Evolutionary conservation across 352 stramenopile genomes (phyloP).

Genomic region (Phytopythium montanum): DNA sequence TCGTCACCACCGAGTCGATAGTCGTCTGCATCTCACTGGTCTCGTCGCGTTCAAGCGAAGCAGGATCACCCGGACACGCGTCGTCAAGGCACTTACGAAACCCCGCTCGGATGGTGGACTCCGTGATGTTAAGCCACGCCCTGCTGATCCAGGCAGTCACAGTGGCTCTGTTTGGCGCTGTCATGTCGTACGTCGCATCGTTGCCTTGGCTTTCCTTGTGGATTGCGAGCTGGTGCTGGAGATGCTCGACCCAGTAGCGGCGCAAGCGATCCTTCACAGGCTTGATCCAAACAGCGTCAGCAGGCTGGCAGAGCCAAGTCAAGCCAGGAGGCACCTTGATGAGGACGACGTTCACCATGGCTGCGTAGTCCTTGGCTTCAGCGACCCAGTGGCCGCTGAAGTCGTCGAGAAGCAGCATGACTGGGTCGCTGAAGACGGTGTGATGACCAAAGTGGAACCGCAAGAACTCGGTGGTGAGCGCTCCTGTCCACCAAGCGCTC

Average conservation of each 20-base stretch:
- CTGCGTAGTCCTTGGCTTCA: slow-evolving; percentile 6
- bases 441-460: slow-evolving; percentile 25
- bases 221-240: background rate
- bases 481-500: slow-evolving; percentile 21
- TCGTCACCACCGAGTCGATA: background rate
- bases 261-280: background rate
- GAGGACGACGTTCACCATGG: background rate
- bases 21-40: background rate
- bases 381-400: slow-evolving; percentile 12
- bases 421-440: slow-evolving; percentile 8
- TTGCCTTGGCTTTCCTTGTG: background rate
- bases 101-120: background rate
- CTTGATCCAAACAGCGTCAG: too few relatives aligned
- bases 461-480: slow-evolving; percentile 20
- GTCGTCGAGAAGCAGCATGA: slow-evolving; percentile 24
- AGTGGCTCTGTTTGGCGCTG: background rate
- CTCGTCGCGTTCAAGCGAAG: background rate
- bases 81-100: background rate
- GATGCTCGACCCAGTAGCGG: background rate
- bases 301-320: too few relatives aligned
- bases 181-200: background rate
- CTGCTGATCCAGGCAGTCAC: background rate
- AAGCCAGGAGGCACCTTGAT: background rate
- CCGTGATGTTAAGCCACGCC: background rate
- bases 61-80: background rate